Percentiles rank a stretch among this genome's conserved stretches.
phyloP scores from a whole-genome alignment of 768 basidiomycete species.

The Panellus pusillus region DNA sequence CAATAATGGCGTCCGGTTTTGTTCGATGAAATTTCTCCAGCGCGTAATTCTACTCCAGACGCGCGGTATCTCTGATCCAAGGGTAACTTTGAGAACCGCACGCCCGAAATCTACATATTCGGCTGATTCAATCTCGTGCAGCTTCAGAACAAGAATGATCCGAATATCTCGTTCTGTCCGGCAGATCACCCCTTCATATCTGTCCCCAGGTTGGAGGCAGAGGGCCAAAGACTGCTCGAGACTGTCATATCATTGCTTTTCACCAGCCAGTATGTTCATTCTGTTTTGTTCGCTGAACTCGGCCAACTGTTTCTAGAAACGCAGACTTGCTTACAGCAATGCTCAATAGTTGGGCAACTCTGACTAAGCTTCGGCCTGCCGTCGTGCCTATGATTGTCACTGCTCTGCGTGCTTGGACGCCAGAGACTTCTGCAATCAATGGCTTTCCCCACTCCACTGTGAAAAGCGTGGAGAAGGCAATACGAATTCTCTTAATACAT shows the following conservation, averaged over 20 bases:
- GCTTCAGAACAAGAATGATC: slow-evolving; percentile 88
- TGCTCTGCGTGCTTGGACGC: slow-evolving; percentile 83
- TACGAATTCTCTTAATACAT: slow-evolving; percentile 80
- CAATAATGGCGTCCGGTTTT: slow-evolving; percentile 69
- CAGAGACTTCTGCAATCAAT: slow-evolving; percentile 51
- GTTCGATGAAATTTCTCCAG: slow-evolving; percentile 91
- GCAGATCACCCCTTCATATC: slow-evolving; percentile 88
- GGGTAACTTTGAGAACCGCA: slow-evolving; percentile 52
- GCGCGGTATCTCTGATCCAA: slow-evolving; percentile 84
- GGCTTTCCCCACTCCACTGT: slow-evolving; percentile 59
- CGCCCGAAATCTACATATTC: slow-evolving; percentile 19
- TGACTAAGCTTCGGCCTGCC: slow-evolving; percentile 77
- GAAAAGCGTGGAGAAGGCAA: slow-evolving; percentile 86
- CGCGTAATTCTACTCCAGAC: slow-evolving; percentile 89
- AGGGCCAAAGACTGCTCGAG: slow-evolving; percentile 83
- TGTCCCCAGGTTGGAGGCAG: slow-evolving; percentile 71
- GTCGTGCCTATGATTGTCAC: slow-evolving; percentile 72
- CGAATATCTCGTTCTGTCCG: slow-evolving; percentile 81
- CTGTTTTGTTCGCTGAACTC: background rate
- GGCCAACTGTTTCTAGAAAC: slow-evolving; percentile 47
- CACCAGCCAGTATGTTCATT: slow-evolving; percentile 65
- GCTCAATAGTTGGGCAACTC: slow-evolving; percentile 75
- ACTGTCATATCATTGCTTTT: slow-evolving; percentile 73
- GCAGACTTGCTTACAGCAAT: slow-evolving; percentile 85
- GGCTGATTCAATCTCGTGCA: slow-evolving; percentile 32